These are phyloP conservation scores for maize (Zea mays) DNA, from an alignment of 176 grass and related monocot species.

Conservation along the genomic window Zm-B73-REFERENCE-NAM-5.0 NC_050096.1:5489501-5490000, in stretches of 20 bases:
- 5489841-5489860: too few relatives aligned
- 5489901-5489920: too few relatives aligned
- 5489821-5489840: too few relatives aligned
- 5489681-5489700: slow-evolving; percentile 22
- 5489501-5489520: background rate
- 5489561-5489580: background rate
- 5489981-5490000: too few relatives aligned
- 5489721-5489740: slow-evolving; percentile 60
- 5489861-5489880: too few relatives aligned
- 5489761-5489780: too few relatives aligned
- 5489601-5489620: slow-evolving; percentile 41
- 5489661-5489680: slow-evolving; percentile 36
- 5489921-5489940: too few relatives aligned
- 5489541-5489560: background rate
- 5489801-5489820: too few relatives aligned
- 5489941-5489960: too few relatives aligned
- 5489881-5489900: too few relatives aligned
- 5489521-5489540: background rate
- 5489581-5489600: slow-evolving; percentile 13
- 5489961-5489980: too few relatives aligned
- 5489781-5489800: too few relatives aligned
- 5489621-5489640: background rate
- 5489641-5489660: background rate
- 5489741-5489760: slow-evolving; percentile 69
- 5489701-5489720: slow-evolving; percentile 30